Base-by-base conservation (phyloP, 1,139 yeast genomes). In the Yamadazyma membranifaciens region DNA sequence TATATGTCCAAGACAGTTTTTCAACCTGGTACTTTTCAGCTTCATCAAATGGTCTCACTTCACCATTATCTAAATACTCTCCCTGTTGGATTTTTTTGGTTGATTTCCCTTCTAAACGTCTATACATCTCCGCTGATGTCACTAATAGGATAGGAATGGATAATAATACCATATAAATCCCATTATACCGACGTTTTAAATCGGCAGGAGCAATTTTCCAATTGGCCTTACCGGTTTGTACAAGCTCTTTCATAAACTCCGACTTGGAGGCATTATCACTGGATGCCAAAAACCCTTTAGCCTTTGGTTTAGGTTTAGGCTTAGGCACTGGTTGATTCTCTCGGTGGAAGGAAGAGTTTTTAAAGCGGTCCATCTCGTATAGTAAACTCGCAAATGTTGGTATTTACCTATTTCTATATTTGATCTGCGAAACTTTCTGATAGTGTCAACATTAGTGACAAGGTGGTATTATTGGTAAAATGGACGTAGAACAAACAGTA, bases 141-240 rank as follows among this genome's bases (percentile, higher is more conserved):
- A 70, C 50, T 6, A 60, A 41, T 6, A 70, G 47, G 4, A 71
- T 47, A 0, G 78, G 78, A 9, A 72, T 62, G 15, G 74, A 67
- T 31, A 69, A 55, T 17, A 72, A 52, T 2, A 72, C 60, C 55
- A 68, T 51, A 46, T 61, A 69, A 11, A 72, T 59, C 6, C 75
- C 77, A 36, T 60, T 59, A 49, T 70, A 71, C 34, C 75, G 46
- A 13, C 56, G 59, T 45, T 62, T 69, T 17, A 71, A 56, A 33
- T 62, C 75, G 39, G 54, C 49, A 2, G 77, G 76, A 0, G 77
- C 77, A 48, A 63, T 67, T 38, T 68, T 67, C 77, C 77, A 72
- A 51, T 72, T 64, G 9, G 74, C 71, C 41, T 56, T 52, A 6
- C 77, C 78, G 0, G 75, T 69, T 37, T 64, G 65, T 6, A 59